Percentiles rank a stretch among this genome's conserved stretches.
These are phyloP conservation scores for Fusarium cyanostomum DNA, from an alignment of 2,329 filamentous ascomycete genomes.

Conservation along the genomic window DNA sequence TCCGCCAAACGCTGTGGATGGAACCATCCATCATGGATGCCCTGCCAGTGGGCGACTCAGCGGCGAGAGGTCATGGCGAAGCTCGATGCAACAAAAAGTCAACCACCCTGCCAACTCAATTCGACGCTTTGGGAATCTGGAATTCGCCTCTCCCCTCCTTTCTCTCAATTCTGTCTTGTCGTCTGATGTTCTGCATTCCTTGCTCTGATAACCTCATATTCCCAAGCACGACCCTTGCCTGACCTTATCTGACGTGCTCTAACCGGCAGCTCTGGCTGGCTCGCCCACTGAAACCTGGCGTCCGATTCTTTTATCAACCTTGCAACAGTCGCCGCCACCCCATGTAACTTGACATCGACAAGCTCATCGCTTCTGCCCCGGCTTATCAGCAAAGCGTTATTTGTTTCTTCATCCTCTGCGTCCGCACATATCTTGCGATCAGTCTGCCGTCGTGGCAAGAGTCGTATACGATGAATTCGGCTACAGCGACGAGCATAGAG, in stretches of 20 bases:
- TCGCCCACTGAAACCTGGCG: conserved; percentile 33
- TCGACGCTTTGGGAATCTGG: conserved; percentile 18
- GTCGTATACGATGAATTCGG: conserved; percentile 51
- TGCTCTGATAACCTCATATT: conserved; percentile 20
- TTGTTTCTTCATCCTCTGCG: not conserved
- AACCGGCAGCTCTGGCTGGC: conserved; percentile 25
- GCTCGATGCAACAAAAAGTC: conserved; percentile 34
- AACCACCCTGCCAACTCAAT: conserved; percentile 28
- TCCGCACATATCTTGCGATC: not conserved
- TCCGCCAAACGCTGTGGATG: conserved; percentile 17
- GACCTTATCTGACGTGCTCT: conserved; percentile 26
- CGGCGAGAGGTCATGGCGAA: conserved; percentile 30
- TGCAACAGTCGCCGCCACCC: conserved; percentile 28
- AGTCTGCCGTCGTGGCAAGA: conserved; percentile 29
- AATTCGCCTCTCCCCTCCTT: conserved; percentile 22
- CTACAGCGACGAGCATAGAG: conserved; percentile 51
- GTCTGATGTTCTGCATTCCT: conserved; percentile 36
- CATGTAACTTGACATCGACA: conserved; percentile 30
- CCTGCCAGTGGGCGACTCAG: conserved; percentile 23
- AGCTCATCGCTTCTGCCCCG: conserved; percentile 12
- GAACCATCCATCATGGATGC: conserved; percentile 9
- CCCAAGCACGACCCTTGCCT: conserved; percentile 7
- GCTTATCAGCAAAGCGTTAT: conserved; percentile 7
- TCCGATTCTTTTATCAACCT: conserved; percentile 29
- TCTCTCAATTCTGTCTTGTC: conserved; percentile 18